Evolutionary conservation across 768 basidiomycete species (phyloP).

Genomic region (Hortiboletus campestris): DNA sequence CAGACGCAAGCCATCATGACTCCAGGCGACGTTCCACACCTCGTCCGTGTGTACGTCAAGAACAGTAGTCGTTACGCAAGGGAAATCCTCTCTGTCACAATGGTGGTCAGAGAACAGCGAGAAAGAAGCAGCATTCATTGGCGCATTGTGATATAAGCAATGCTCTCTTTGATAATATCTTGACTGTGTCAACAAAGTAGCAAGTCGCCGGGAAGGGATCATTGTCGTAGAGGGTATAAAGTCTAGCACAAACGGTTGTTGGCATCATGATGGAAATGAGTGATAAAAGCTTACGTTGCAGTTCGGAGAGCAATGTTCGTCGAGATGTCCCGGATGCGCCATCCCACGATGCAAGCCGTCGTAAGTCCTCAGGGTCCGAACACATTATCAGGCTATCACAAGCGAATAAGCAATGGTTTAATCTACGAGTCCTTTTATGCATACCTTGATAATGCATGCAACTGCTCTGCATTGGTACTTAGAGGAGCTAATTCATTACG

Average conservation of each 20-base stretch:
- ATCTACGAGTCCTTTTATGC: slow-evolving; percentile 19
- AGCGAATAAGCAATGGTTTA: slow-evolving; percentile 11
- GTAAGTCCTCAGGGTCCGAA: slow-evolving; percentile 77
- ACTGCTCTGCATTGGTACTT: slow-evolving; percentile 71
- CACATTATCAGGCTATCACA: slow-evolving; percentile 85
- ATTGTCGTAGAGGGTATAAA: slow-evolving; percentile 89
- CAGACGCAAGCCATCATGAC: slow-evolving; percentile 78
- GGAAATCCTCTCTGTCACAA: slow-evolving; percentile 81
- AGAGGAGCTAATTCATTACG: slow-evolving; percentile 86
- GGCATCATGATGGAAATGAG: neutral
- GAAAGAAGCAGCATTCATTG: slow-evolving; percentile 52
- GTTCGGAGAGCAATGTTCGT: slow-evolving; percentile 64
- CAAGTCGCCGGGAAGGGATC: slow-evolving; percentile 88
- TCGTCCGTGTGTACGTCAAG: slow-evolving; percentile 87
- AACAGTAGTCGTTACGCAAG: slow-evolving; percentile 79
- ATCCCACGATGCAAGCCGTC: slow-evolving; percentile 83
- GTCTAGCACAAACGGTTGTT: slow-evolving; percentile 42
- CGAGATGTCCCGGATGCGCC: slow-evolving; percentile 82
- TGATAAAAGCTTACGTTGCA: slow-evolving; percentile 65
- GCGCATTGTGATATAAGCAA: slow-evolving; percentile 86
- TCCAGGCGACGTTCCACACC: slow-evolving; percentile 97
- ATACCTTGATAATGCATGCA: slow-evolving; percentile 88
- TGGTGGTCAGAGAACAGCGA: slow-evolving; percentile 88
- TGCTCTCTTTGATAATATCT: slow-evolving; percentile 72
- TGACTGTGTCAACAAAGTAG: slow-evolving; percentile 83